Conservation (phyloP, 805 yeast species). For the Wickerhamomyces hampshirensis region DNA sequence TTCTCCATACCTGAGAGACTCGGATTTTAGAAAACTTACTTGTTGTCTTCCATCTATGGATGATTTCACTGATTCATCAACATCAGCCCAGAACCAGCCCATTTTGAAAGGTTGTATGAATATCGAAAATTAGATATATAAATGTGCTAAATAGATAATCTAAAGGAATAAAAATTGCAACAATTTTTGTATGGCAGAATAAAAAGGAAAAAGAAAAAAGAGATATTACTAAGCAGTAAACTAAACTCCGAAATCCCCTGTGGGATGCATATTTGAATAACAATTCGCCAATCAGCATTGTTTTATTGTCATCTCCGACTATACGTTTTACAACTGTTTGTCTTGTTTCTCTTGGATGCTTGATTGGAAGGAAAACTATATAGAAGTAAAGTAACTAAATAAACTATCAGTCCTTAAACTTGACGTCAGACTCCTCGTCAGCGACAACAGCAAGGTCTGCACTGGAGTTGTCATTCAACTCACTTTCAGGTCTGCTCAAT, state of each 20-base stretch:
- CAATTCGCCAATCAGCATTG: neutral
- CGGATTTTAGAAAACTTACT: too few species aligned
- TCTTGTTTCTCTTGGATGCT: too few species aligned
- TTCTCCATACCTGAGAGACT: too few species aligned
- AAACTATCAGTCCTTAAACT: neutral
- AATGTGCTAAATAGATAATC: too few species aligned
- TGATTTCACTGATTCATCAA: constrained; percentile 5
- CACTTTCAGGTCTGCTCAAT: constrained; percentile 19
- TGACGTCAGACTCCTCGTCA: constrained; percentile 8
- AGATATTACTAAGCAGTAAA: too few species aligned
- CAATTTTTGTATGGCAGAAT: neutral
- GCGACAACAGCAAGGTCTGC: constrained; percentile 1
- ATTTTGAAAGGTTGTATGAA: constrained; percentile 35
- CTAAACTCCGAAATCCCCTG: neutral
- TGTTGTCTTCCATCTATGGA: too few species aligned
- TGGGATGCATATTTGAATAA: neutral
- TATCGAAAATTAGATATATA: too few species aligned
- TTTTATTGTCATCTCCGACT: neutral
- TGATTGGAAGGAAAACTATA: too few species aligned
- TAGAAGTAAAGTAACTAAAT: too few species aligned
- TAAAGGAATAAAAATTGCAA: too few species aligned
- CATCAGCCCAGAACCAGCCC: constrained; percentile 92
- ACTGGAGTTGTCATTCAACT: neutral
- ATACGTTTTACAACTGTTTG: too few species aligned
- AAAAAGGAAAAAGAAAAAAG: too few species aligned